Conservation (phyloP, 2,329 filamentous ascomycete genomes). For the Fusarium multiceps region DNA sequence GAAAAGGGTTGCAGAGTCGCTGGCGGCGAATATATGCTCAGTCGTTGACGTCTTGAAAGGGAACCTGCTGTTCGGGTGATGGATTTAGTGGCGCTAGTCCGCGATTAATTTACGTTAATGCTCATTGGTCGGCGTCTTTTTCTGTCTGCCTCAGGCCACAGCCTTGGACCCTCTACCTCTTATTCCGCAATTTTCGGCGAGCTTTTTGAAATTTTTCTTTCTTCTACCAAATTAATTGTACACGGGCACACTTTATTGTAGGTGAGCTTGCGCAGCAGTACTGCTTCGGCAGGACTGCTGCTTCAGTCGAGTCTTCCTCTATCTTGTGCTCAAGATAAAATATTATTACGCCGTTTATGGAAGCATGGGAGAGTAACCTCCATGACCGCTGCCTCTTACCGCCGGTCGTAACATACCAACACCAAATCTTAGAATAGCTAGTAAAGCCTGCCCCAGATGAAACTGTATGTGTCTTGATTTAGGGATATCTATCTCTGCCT, state of each 20-base stretch:
- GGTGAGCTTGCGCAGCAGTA: slow-evolving; percentile 68
- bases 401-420: slow-evolving; percentile 73
- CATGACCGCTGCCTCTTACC: slow-evolving; percentile 76
- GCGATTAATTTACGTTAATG: slow-evolving; percentile 58
- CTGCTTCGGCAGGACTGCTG: slow-evolving; percentile 53
- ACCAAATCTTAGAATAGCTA: slow-evolving; percentile 27
- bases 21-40: slow-evolving; percentile 53
- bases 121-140: slow-evolving; percentile 54
- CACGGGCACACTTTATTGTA: slow-evolving; percentile 78
- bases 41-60: slow-evolving; percentile 56
- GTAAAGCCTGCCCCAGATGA: slow-evolving; percentile 10
- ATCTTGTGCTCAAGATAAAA: slow-evolving; percentile 76
- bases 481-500: slow-evolving; percentile 52
- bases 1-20: slow-evolving; percentile 52
- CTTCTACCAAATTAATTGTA: slow-evolving; percentile 68
- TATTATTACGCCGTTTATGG: slow-evolving; percentile 73
- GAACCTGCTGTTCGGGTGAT: slow-evolving; percentile 53
- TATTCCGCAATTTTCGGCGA: slow-evolving; percentile 37
- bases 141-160: slow-evolving; percentile 54
- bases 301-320: slow-evolving; percentile 75
- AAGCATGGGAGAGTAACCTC: slow-evolving; percentile 74
- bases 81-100: slow-evolving; percentile 55
- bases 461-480: neutral
- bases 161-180: slow-evolving; percentile 12
- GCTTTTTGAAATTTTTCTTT: slow-evolving; percentile 42